Evolutionary conservation across 768 basidiomycete species (phyloP).

Genomic region (Pisolithus tinctorius): DNA sequence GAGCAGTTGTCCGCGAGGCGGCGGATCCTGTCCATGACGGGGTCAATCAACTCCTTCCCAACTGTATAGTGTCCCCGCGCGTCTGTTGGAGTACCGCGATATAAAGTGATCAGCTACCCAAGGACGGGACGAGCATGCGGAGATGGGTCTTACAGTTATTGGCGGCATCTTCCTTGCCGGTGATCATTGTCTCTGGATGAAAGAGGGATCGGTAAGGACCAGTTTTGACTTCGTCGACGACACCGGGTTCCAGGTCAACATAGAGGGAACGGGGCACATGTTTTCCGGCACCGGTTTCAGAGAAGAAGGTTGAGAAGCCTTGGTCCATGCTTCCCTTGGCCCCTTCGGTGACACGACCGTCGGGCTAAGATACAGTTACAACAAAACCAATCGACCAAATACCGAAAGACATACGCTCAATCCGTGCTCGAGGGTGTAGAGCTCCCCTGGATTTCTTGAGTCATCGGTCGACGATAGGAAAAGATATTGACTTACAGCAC

Average conservation of each 20-base stretch:
- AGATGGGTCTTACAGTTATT: slow-evolving; percentile 73
- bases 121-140: background rate
- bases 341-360: slow-evolving; percentile 76
- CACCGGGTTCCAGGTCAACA: slow-evolving; percentile 92
- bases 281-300: slow-evolving; percentile 89
- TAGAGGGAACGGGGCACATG: slow-evolving; percentile 96
- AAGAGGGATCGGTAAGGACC: slow-evolving; percentile 92
- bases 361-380: slow-evolving; percentile 51
- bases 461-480: slow-evolving; percentile 4
- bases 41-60: slow-evolving; percentile 97
- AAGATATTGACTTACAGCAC: slow-evolving; percentile 63
- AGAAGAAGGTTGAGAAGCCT: slow-evolving; percentile 98
- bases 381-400: slow-evolving; percentile 5
- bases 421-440: slow-evolving; percentile 97
- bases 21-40: slow-evolving; percentile 94
- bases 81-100: slow-evolving; percentile 42
- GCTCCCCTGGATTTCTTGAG: slow-evolving; percentile 62
- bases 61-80: slow-evolving; percentile 99
- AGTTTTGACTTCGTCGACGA: slow-evolving; percentile 90
- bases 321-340: slow-evolving; percentile 52
- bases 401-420: slow-evolving; percentile 61
- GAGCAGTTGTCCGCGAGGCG: slow-evolving; percentile 96
- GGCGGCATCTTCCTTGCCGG: slow-evolving; percentile 98
- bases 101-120: slow-evolving; percentile 6
- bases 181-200: slow-evolving; percentile 95